A percentile compares a stretch with the other conserved stretches of the same genome.
Evolutionary conservation across 2,329 filamentous ascomycete species (phyloP).

Genomic region (Beauveria medogensis): DNA sequence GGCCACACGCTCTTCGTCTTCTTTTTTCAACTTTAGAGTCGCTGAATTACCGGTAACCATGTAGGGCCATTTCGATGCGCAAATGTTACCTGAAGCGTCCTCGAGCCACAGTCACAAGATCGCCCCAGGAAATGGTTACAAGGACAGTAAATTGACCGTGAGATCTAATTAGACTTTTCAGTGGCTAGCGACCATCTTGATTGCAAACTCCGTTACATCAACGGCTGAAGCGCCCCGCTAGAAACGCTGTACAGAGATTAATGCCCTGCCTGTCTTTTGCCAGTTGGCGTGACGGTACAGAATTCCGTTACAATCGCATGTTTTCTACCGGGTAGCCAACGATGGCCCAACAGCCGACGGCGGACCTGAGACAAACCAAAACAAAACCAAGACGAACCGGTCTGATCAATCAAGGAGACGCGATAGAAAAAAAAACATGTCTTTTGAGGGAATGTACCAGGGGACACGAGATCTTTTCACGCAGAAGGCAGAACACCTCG

Average conservation of each 20-base stretch:
- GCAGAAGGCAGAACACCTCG: not conserved
- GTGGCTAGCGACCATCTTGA: not conserved
- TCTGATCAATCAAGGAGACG: not conserved
- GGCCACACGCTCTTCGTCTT: too few species aligned
- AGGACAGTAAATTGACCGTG: not conserved
- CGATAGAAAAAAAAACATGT: not conserved
- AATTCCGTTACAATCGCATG: not conserved
- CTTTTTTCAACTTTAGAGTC: not conserved
- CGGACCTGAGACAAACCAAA: not conserved
- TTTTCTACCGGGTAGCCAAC: not conserved
- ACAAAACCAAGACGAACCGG: not conserved
- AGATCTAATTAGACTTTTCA: not conserved
- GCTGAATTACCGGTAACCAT: too few species aligned
- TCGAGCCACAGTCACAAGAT: too few species aligned
- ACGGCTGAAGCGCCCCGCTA: not conserved
- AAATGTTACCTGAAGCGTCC: too few species aligned
- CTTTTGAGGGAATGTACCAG: not conserved
- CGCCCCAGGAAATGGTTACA: too few species aligned
- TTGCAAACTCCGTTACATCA: not conserved
- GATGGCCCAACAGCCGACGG: not conserved
- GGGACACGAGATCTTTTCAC: not conserved
- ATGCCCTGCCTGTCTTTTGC: too few species aligned
- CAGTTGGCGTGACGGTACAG: too few species aligned
- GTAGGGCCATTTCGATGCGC: too few species aligned
- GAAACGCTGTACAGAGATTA: too few species aligned